phyloP scores from a whole-genome alignment of 495 filamentous ascomycete species.

The Xylaria palmicola region DNA sequence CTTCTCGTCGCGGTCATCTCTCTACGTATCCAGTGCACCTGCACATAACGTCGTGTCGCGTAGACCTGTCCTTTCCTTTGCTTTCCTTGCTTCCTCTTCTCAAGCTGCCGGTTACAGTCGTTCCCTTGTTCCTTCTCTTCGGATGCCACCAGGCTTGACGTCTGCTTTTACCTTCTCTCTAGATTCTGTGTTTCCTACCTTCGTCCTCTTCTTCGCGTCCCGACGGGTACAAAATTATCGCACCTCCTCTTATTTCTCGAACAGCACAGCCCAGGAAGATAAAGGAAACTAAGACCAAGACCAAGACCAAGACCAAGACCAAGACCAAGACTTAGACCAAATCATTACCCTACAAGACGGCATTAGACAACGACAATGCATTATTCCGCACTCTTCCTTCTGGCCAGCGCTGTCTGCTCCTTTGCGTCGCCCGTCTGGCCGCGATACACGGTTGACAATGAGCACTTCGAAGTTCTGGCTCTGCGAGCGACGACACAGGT shows the following conservation, averaged over 20 bases:
- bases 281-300: neutral
- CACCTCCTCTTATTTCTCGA: neutral
- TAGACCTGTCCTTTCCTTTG: neutral
- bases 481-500: slow-evolving; percentile 32
- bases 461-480: slow-evolving; percentile 35
- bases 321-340: neutral
- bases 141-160: slow-evolving; percentile 23
- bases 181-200: neutral
- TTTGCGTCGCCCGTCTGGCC: slow-evolving; percentile 26
- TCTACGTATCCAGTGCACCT: neutral
- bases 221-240: neutral
- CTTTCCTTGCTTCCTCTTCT: slow-evolving; percentile 13
- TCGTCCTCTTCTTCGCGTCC: neutral
- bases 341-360: too few species aligned
- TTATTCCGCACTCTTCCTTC: slow-evolving; percentile 6
- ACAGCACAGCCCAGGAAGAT: neutral
- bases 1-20: neutral
- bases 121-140: slow-evolving; percentile 12
- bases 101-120: slow-evolving; percentile 17
- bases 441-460: slow-evolving; percentile 25
- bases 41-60: neutral
- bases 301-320: neutral
- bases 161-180: slow-evolving; percentile 18
- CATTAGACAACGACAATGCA: slow-evolving; percentile 12
- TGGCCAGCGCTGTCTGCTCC: slow-evolving; percentile 4